Evolutionary conservation across 345 rosid species (phyloP).

Genomic region (Gossypioides kirkii): DNA sequence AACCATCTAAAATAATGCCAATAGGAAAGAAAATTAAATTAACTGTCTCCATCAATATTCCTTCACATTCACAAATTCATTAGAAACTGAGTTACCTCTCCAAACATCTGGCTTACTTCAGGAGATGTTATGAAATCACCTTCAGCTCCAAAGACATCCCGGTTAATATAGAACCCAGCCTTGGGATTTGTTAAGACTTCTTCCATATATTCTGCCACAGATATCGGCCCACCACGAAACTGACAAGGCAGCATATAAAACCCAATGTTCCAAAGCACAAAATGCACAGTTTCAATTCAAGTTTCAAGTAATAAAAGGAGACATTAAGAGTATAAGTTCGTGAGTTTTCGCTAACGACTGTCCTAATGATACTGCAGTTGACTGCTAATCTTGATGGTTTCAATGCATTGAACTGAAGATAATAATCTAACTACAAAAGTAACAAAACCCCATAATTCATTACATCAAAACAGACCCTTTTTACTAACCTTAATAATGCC

Average conservation of each 20-base stretch:
- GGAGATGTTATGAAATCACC: constrained; percentile 98
- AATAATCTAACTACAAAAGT: neutral
- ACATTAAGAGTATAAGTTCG: neutral
- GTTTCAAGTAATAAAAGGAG: constrained; percentile 4
- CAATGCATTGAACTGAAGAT: neutral
- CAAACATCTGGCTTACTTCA: constrained; percentile 96
- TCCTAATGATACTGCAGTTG: neutral
- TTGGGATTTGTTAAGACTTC: constrained; percentile 93
- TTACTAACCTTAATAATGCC: constrained; percentile 74
- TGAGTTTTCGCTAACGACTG: neutral
- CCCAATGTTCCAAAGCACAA: neutral
- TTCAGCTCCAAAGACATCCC: constrained; percentile 87
- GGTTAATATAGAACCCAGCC: constrained; percentile 82
- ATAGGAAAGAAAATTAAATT: neutral
- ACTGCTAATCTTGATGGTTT: neutral
- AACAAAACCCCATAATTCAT: neutral
- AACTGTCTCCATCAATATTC: neutral
- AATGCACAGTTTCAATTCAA: neutral
- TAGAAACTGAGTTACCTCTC: constrained; percentile 50
- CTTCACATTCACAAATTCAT: neutral
- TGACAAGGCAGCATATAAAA: neutral
- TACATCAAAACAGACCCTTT: neutral
- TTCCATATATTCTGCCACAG: constrained; percentile 91
- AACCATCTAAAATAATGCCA: constrained; percentile 49
- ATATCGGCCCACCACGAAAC: constrained; percentile 80